These are phyloP conservation scores for Corchorus capsularis DNA, from an alignment of 345 rosid species.

Conservation along the genomic window DNA sequence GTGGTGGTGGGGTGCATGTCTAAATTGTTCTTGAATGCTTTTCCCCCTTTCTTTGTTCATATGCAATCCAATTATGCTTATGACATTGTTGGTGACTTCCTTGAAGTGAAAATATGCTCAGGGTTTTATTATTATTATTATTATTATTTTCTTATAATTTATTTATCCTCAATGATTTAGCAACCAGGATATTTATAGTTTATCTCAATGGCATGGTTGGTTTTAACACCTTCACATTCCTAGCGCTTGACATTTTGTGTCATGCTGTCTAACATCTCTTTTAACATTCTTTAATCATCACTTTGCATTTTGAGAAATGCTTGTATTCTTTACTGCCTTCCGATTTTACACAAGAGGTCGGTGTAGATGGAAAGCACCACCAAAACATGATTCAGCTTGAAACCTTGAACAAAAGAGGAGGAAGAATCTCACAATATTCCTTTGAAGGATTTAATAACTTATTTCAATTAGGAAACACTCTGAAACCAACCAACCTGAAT, in stretches of 20 bases:
- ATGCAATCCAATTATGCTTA: neutral
- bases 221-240: neutral
- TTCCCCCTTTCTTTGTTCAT: neutral
- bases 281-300: neutral
- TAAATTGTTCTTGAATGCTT: neutral
- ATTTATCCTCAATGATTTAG: neutral
- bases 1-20: neutral
- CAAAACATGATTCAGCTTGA: neutral
- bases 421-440: neutral
- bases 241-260: neutral
- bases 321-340: neutral
- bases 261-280: neutral
- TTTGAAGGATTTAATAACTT: neutral
- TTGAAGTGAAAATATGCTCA: neutral
- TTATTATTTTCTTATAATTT: too few relatives aligned
- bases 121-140: too few relatives aligned
- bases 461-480: neutral
- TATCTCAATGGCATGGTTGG: neutral
- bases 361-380: neutral
- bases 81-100: neutral
- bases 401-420: neutral
- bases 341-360: too few relatives aligned
- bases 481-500: neutral
- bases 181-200: neutral
- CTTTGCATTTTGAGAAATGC: constrained; percentile 3